Base-by-base conservation (phyloP, 2,329 filamentous ascomycete species). In the Pseudopithomyces maydicus region DNA sequence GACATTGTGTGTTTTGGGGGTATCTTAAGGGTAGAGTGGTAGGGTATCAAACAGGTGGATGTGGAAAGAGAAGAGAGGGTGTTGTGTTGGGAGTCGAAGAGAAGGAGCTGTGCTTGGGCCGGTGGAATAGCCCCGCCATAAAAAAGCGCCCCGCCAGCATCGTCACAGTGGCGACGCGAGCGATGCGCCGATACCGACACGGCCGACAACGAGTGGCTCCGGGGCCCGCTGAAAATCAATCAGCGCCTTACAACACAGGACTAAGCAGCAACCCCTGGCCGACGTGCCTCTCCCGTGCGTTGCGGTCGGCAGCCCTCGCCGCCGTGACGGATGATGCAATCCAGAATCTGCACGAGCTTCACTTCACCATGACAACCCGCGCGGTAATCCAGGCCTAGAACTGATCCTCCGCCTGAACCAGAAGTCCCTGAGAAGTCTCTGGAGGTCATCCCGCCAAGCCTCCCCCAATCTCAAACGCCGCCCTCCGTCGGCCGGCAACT, bases 1-100 rank as follows among this genome's bases (percentile, higher is more conserved):
- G 91, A 81, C 93, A 97, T 97, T 79, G 52, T 70, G 62, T 41
- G 35, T 61, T 38, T 33, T 4, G 26, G 26, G 26, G 26, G 26
- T 29, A 29, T 48, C 46, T 47, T 44, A 50, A 55, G 22, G 29
- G 36, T 32, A n/a, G 10, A 50, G 29, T 54, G 22, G 26, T 39
- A 19, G 33, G 41, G 38, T 44, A 52, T 55, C 45, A 35, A 19
- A 33, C 19, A 38, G 55, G 45, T 49, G 47, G 52, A 44, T 29
- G 46, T 51, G 23, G 54, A 45, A 41, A 23, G 51, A 52, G 26
- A 47, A 45, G 52, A 52, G 47, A 45, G 53, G 42, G 42, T 42
- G 57, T 58, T 61, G 61, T 66, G 64, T 64, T 64, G 63, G 63
- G 59, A 66, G 43, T 3, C 36, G 38, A 26, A 33, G 43, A 33